Percentiles rank a stretch among this genome's conserved stretches.
phyloP scores from a whole-genome alignment of 2,329 filamentous ascomycete species.

The Neobulgaria alba region DNA sequence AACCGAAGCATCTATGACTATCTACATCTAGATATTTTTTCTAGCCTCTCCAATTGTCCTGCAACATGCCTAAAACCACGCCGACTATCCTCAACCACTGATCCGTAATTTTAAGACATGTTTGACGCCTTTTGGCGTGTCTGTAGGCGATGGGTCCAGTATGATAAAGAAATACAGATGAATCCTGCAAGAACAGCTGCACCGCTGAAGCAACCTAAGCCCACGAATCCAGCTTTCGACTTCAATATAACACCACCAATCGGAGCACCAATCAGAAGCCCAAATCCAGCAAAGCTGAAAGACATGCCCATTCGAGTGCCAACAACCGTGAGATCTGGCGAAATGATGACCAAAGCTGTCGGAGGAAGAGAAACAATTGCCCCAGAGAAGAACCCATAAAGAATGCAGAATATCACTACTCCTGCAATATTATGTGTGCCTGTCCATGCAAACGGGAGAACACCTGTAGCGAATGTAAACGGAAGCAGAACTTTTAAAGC shows the following conservation, averaged over 20 bases:
- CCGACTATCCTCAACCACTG: too few species aligned
- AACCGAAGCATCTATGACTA: too few species aligned
- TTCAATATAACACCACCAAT: conserved; percentile 16
- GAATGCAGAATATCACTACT: conserved; percentile 52
- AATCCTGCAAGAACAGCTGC: too few species aligned
- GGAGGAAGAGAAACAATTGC: neutral
- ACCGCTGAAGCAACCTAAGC: too few species aligned
- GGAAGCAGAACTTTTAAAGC: conserved; percentile 43
- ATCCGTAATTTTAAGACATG: too few species aligned
- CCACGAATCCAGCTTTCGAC: too few species aligned
- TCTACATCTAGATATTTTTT: too few species aligned
- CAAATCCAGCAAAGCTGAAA: conserved; percentile 42
- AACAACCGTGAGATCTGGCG: conserved; percentile 41
- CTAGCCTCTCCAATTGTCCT: too few species aligned
- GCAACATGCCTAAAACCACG: too few species aligned
- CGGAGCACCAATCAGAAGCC: conserved; percentile 22
- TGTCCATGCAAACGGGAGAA: conserved; percentile 38
- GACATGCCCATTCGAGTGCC: conserved; percentile 51
- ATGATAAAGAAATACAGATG: too few species aligned
- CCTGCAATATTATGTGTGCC: conserved; percentile 31
- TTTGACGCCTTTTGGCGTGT: too few species aligned
- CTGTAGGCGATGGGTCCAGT: too few species aligned
- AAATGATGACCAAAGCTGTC: conserved; percentile 31
- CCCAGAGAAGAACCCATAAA: conserved; percentile 53
- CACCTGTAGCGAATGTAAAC: conserved; percentile 28